Conservation (phyloP, 2,329 filamentous ascomycete species). For the Myriosclerotinia curreyana region DNA sequence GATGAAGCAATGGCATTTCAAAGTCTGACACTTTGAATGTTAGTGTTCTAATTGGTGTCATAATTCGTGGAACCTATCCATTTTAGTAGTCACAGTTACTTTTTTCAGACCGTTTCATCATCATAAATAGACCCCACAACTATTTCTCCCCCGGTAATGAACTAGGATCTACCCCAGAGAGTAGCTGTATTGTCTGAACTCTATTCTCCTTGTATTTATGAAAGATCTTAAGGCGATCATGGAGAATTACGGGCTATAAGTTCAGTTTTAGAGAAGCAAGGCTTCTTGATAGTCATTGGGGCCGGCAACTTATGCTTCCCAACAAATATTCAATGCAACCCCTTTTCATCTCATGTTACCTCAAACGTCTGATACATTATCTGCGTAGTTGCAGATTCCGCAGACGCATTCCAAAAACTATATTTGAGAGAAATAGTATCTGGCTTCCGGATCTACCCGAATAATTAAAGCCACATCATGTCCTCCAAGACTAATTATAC, state of each 20-base stretch:
- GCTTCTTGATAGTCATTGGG: constrained; percentile 5
- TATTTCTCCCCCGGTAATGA: neutral
- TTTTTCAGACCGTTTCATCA: constrained; percentile 1
- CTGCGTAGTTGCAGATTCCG: constrained; percentile 14
- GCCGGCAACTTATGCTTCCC: neutral
- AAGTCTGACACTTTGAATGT: constrained; percentile 1
- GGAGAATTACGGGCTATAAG: neutral
- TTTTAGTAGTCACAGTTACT: constrained; percentile 7
- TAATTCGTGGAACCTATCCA: constrained; percentile 5
- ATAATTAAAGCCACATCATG: constrained; percentile 8
- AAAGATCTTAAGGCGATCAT: neutral
- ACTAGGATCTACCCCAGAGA: neutral
- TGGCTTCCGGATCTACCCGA: constrained; percentile 9
- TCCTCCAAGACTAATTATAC: neutral
- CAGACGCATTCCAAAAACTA: neutral
- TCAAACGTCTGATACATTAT: neutral
- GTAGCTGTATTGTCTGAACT: neutral
- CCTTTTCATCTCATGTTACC: neutral
- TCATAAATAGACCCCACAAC: neutral
- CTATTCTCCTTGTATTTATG: neutral
- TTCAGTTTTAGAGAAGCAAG: constrained; percentile 5
- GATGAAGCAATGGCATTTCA: neutral
- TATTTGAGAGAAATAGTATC: neutral
- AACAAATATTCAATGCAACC: constrained; percentile 14
- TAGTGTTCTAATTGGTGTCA: constrained; percentile 3